Percentiles rank a stretch among this genome's conserved stretches.
phyloP scores from a whole-genome alignment of 768 basidiomycete species.

The Lactarius indigo region DNA sequence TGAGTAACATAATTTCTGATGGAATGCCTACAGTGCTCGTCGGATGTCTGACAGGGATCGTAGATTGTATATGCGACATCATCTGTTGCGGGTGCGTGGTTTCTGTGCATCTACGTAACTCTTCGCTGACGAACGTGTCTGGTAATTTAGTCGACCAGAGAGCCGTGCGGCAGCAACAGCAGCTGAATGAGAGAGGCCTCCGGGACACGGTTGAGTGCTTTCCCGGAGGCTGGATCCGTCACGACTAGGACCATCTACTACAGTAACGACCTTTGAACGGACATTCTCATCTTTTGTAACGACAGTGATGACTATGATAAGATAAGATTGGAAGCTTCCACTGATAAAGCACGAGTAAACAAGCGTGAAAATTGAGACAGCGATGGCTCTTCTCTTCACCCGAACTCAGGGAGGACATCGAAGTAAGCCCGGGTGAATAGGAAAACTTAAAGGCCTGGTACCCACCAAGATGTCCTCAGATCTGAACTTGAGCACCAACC shows the following conservation, averaged over 20 bases:
- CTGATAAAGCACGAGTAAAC: conserved; percentile 12
- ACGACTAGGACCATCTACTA: neutral
- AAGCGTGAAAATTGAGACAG: neutral
- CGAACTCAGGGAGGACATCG: conserved; percentile 1
- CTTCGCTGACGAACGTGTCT: neutral
- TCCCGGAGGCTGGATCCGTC: conserved; percentile 5
- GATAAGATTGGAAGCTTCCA: neutral
- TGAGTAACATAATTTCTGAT: neutral
- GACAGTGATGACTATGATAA: neutral
- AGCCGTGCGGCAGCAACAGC: neutral
- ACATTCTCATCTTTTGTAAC: neutral
- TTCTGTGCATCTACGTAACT: neutral
- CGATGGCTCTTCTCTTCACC: conserved; percentile 20
- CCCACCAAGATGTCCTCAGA: conserved; percentile 4
- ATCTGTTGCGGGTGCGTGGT: conserved; percentile 41
- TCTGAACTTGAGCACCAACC: conserved; percentile 32
- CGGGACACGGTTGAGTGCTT: neutral
- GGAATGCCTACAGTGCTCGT: conserved; percentile 36
- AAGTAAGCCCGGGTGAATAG: conserved; percentile 23
- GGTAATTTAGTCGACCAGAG: conserved; percentile 6
- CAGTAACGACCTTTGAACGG: neutral
- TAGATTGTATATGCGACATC: conserved; percentile 43
- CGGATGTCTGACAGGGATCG: conserved; percentile 38
- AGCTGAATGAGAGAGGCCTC: conserved; percentile 11
- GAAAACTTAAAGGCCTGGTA: conserved; percentile 7